Conservation (phyloP, 1,284 basidiomycete species). For the Ustilago bromivora region DNA sequence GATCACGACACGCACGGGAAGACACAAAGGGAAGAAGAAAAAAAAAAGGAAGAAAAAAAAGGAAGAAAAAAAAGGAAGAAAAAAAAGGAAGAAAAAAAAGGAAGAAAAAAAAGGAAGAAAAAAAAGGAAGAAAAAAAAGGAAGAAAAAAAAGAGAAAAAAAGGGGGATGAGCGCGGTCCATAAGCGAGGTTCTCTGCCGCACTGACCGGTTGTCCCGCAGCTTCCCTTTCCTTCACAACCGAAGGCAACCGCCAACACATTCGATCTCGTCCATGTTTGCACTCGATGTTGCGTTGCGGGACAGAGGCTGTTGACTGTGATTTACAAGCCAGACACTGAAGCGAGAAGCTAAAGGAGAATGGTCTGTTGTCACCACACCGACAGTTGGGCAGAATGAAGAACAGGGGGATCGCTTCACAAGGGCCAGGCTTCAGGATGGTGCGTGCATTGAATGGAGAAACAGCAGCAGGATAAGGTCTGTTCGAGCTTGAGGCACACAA, state of each 20-base stretch:
- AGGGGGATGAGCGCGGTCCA: neutral
- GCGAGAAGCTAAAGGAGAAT: neutral
- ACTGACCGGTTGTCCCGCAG: constrained; percentile 8
- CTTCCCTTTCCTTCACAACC: neutral
- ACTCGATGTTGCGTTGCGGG: neutral
- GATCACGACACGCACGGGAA: constrained; percentile 13
- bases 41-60: no score
- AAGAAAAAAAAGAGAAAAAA: neutral
- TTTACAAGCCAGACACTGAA: neutral
- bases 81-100: no score
- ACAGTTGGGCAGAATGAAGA: neutral
- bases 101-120: no score
- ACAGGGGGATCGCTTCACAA: neutral
- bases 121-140: no score
- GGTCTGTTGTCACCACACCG: neutral
- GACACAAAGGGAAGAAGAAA: no score
- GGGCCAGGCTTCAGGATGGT: neutral
- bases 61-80: accelerated
- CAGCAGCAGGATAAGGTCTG: neutral
- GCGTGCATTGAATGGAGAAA: neutral
- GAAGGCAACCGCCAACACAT: neutral
- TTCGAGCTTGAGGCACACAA: neutral
- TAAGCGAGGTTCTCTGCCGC: constrained; percentile 8
- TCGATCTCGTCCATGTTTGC: neutral
- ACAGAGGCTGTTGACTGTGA: neutral